These are phyloP conservation scores for Metarhizium guizhouense DNA, from an alignment of 2,329 filamentous ascomycete species.

Conservation along the genomic window DNA sequence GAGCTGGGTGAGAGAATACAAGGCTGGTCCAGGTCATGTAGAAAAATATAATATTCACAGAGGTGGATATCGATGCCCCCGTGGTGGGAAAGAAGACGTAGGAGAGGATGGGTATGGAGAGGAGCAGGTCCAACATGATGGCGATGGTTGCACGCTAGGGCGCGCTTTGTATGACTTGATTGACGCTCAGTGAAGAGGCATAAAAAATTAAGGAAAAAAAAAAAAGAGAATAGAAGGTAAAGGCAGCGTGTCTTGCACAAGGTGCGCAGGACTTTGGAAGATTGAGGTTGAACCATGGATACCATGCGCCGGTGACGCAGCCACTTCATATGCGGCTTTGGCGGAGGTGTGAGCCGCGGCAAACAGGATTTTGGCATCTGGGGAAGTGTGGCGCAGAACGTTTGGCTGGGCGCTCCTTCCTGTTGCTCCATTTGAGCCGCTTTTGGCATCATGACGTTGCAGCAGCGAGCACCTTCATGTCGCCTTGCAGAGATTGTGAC, in stretches of 20 bases:
- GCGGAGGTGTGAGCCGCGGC: background rate
- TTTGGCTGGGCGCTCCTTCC: background rate
- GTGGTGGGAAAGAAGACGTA: conserved; percentile 54
- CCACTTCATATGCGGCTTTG: too few species aligned
- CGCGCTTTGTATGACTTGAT: too few species aligned
- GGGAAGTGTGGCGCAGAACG: background rate
- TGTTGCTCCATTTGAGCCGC: background rate
- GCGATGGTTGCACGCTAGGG: background rate
- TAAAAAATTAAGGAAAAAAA: too few species aligned
- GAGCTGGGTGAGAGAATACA: conserved; percentile 64
- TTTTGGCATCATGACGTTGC: background rate
- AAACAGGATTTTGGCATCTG: background rate
- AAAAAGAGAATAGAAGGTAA: too few species aligned
- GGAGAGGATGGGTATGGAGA: conserved; percentile 65
- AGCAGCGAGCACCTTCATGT: background rate
- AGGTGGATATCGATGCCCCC: conserved; percentile 61
- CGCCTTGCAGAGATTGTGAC: background rate
- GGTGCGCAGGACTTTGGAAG: too few species aligned
- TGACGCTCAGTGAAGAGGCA: too few species aligned
- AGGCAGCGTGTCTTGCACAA: too few species aligned
- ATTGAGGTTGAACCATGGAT: too few species aligned
- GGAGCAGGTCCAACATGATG: conserved; percentile 50
- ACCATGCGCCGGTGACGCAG: too few species aligned
- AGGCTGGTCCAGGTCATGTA: conserved; percentile 85
- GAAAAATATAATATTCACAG: conserved; percentile 79